Percentiles rank a stretch among this genome's conserved stretches.
phyloP scores from a whole-genome alignment of 1,284 basidiomycete genomes.

The Leccinum pachyderme region DNA sequence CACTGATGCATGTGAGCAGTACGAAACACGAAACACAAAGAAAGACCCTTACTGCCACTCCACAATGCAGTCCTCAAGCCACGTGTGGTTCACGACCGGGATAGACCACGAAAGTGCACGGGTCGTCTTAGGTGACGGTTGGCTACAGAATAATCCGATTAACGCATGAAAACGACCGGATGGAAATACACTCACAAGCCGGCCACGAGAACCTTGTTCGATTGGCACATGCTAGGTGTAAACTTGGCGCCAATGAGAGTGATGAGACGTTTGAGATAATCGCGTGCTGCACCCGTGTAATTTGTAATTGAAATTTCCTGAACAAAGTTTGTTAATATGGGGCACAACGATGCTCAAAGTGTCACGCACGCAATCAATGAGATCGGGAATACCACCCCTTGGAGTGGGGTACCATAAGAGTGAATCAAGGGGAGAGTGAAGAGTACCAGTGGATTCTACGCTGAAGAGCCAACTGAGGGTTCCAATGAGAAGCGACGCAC shows the following conservation, averaged over 20 bases:
- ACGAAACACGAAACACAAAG: background rate
- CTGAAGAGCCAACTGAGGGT: constrained; percentile 82
- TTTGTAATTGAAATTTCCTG: constrained; percentile 84
- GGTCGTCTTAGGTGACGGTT: constrained; percentile 38
- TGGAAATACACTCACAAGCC: constrained; percentile 60
- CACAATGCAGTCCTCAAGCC: constrained; percentile 86
- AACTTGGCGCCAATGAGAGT: constrained; percentile 74
- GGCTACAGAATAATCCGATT: constrained; percentile 11
- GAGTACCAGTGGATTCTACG: constrained; percentile 60
- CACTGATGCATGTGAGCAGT: constrained; percentile 22
- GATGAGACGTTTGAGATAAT: constrained; percentile 85
- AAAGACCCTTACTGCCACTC: constrained; percentile 52
- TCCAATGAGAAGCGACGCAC: constrained; percentile 56
- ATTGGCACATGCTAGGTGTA: constrained; percentile 73
- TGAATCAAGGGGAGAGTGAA: constrained; percentile 67
- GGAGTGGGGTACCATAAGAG: constrained; percentile 55
- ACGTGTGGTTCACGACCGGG: constrained; percentile 83
- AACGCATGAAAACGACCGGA: background rate
- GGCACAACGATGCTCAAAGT: background rate
- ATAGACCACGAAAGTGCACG: constrained; percentile 81
- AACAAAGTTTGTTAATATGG: background rate
- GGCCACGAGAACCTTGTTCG: constrained; percentile 78
- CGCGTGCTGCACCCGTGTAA: constrained; percentile 80
- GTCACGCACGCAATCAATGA: constrained; percentile 42
- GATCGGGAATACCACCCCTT: constrained; percentile 43